These are phyloP conservation scores for Spergularia bocconei DNA, from an alignment of 148 eudicot genomes.

Conservation along the genomic window DNA sequence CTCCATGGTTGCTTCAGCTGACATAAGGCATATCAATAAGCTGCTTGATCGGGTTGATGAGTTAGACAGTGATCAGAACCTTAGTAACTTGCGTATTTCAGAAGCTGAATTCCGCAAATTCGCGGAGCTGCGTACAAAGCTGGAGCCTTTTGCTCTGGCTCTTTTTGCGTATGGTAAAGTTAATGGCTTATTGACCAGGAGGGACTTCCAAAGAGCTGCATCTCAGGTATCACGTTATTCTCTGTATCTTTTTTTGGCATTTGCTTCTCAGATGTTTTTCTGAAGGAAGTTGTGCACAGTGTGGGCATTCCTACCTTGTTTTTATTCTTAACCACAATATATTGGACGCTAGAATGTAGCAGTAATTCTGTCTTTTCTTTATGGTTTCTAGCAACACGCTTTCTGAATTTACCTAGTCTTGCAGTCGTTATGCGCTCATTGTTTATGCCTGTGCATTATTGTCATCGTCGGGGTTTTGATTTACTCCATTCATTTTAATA, in stretches of 20 bases:
- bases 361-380: too few relatives aligned
- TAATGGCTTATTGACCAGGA: conserved; percentile 51
- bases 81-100: conserved; percentile 41
- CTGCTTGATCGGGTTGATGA: conserved; percentile 63
- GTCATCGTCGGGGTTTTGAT: too few relatives aligned
- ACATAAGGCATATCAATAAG: conserved; percentile 49
- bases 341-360: too few relatives aligned
- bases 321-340: neutral
- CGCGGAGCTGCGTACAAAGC: conserved; percentile 50
- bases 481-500: neutral
- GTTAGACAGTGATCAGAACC: conserved; percentile 37
- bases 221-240: conserved; percentile 40
- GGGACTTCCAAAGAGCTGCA: conserved; percentile 68
- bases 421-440: too few relatives aligned
- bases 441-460: too few relatives aligned
- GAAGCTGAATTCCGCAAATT: conserved; percentile 51
- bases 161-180: conserved; percentile 52
- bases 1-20: conserved; percentile 78
- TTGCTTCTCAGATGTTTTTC: neutral
- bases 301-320: neutral
- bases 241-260: neutral
- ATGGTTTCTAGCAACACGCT: too few relatives aligned
- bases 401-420: too few relatives aligned
- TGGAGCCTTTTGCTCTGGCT: conserved; percentile 59
- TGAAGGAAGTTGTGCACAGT: neutral